These are phyloP conservation scores for Cephalotrichum gorgonifer DNA, from an alignment of 2,329 filamentous ascomycete genomes.

Conservation along the genomic window DNA sequence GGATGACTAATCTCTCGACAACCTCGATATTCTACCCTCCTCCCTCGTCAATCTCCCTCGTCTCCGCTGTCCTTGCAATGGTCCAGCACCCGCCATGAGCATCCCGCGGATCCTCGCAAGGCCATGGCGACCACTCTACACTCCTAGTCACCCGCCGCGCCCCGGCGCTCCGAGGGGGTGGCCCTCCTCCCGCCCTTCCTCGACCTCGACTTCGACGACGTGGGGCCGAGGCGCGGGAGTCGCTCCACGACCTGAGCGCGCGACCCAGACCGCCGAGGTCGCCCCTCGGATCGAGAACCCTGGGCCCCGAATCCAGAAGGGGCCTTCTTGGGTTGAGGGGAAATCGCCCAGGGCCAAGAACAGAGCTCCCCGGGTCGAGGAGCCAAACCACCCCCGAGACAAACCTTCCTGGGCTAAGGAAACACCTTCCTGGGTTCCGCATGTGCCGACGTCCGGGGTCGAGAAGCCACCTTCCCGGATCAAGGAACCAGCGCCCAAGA, in stretches of 20 bases:
- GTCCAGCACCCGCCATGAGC: conserved; percentile 3
- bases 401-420: background rate
- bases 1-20: no score
- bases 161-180: background rate
- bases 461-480: no score
- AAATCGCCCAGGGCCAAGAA: no score
- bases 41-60: background rate
- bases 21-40: background rate
- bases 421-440: no score
- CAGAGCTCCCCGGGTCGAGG: no score
- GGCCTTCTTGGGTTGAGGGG: no score
- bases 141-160: background rate
- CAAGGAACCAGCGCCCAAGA: no score
- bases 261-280: no score
- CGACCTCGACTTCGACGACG: background rate
- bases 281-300: no score
- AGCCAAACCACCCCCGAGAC: background rate
- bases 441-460: no score
- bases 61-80: background rate
- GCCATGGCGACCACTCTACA: conserved; percentile 18
- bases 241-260: background rate
- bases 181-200: background rate
- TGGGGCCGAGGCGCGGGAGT: background rate
- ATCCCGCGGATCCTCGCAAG: conserved; percentile 19
- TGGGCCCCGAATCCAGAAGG: no score